Percentiles rank a stretch among this genome's conserved stretches.
phyloP scores from a whole-genome alignment of 371 early-diverging fungal genomes.

The Lichtheimia hyalospora region DNA sequence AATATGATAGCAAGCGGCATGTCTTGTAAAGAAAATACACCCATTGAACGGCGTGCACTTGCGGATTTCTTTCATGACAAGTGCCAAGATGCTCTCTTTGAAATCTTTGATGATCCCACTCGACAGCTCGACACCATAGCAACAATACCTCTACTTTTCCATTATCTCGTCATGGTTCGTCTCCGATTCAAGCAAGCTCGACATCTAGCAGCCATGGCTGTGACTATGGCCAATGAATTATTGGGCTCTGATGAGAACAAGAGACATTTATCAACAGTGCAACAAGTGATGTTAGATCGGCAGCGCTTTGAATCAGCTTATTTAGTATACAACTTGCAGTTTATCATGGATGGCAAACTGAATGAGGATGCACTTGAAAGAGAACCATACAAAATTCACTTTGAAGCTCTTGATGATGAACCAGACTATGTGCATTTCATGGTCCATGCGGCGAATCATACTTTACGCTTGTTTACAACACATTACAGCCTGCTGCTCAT shows the following conservation, averaged over 20 bases:
- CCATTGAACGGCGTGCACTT: conserved; percentile 8
- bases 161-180: not conserved
- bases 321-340: not conserved
- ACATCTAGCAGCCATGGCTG: not conserved
- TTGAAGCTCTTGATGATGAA: no score
- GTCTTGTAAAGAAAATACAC: not conserved
- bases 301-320: not conserved
- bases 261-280: not conserved
- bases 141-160: not conserved
- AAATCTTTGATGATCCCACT: conserved; percentile 19
- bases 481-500: not conserved
- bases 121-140: conserved; percentile 13
- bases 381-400: no score
- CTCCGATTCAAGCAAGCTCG: conserved; percentile 1
- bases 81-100: conserved; percentile 5
- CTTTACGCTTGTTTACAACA: not conserved
- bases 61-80: conserved; percentile 16
- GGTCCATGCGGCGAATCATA: not conserved
- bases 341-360: conserved; percentile 1
- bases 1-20: not conserved
- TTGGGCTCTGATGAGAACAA: not conserved
- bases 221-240: not conserved
- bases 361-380: not conserved
- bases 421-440: no score
- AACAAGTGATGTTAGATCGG: not conserved